These are phyloP conservation scores for Forsythia suspensa DNA, from an alignment of 257 asterid genomes.

Conservation along the genomic window DNA sequence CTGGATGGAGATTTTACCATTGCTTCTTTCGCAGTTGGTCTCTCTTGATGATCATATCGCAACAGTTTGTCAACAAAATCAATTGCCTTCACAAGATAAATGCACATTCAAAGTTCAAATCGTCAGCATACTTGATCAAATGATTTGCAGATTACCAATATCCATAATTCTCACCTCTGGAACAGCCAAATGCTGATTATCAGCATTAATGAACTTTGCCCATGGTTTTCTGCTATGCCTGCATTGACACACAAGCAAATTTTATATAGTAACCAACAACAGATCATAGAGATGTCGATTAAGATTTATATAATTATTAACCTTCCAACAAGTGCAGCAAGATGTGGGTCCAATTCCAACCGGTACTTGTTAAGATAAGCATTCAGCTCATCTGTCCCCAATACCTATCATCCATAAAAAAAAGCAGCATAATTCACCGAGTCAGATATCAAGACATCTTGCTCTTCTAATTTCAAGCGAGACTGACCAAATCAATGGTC, in stretches of 20 bases:
- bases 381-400: conserved; percentile 78
- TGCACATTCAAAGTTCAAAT: conserved; percentile 4
- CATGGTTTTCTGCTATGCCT: conserved; percentile 51
- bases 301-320: conserved; percentile 13
- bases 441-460: background rate
- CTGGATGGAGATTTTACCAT: conserved; percentile 52
- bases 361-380: conserved; percentile 72
- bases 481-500: background rate
- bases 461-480: background rate
- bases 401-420: conserved; percentile 44
- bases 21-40: conserved; percentile 97
- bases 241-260: conserved; percentile 20
- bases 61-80: conserved; percentile 95
- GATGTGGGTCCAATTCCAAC: conserved; percentile 66
- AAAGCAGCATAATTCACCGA: background rate
- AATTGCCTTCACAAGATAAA: conserved; percentile 54
- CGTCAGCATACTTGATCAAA: background rate
- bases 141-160: conserved; percentile 2
- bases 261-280: conserved; percentile 7
- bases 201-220: conserved; percentile 39
- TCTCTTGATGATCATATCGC: conserved; percentile 88
- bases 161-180: conserved; percentile 64
- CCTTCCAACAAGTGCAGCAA: conserved; percentile 83
- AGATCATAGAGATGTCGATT: background rate
- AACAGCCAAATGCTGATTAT: conserved; percentile 57